phyloP scores from a whole-genome alignment of 2,329 filamentous ascomycete genomes.

The Arthroderma uncinatum region DNA sequence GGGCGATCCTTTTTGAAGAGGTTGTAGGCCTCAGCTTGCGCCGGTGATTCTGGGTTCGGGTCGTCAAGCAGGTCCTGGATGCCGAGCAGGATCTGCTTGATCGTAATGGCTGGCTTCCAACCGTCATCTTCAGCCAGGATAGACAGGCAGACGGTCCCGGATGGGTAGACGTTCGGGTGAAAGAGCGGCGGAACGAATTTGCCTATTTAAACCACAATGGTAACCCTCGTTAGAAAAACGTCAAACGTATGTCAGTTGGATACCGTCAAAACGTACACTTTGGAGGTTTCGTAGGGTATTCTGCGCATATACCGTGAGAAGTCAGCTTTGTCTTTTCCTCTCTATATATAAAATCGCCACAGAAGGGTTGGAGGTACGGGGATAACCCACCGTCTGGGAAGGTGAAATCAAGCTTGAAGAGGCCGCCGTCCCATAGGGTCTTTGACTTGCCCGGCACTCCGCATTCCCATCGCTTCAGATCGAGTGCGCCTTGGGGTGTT shows the following conservation, averaged over 20 bases:
- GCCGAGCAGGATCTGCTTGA: slow-evolving; percentile 92
- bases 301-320: slow-evolving; percentile 38
- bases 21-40: slow-evolving; percentile 95
- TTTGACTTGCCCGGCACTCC: slow-evolving; percentile 92
- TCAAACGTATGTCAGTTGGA: not conserved
- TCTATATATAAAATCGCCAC: not conserved
- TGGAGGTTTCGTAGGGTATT: slow-evolving; percentile 96
- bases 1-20: slow-evolving; percentile 80
- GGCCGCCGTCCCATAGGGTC: slow-evolving; percentile 93
- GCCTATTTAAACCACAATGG: slow-evolving; percentile 45
- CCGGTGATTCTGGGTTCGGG: slow-evolving; percentile 91
- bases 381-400: slow-evolving; percentile 77
- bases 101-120: slow-evolving; percentile 96
- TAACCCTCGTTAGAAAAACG: slow-evolving; percentile 6
- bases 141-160: slow-evolving; percentile 90
- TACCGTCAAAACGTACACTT: slow-evolving; percentile 60
- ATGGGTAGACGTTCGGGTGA: slow-evolving; percentile 97
- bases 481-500: slow-evolving; percentile 66
- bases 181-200: slow-evolving; percentile 95
- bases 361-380: not conserved
- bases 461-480: slow-evolving; percentile 94
- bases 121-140: slow-evolving; percentile 98
- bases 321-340: not conserved
- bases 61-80: slow-evolving; percentile 94
- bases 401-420: slow-evolving; percentile 85